phyloP scores from a whole-genome alignment of 2,329 filamentous ascomycete genomes.

The Colletotrichum sp. region DNA sequence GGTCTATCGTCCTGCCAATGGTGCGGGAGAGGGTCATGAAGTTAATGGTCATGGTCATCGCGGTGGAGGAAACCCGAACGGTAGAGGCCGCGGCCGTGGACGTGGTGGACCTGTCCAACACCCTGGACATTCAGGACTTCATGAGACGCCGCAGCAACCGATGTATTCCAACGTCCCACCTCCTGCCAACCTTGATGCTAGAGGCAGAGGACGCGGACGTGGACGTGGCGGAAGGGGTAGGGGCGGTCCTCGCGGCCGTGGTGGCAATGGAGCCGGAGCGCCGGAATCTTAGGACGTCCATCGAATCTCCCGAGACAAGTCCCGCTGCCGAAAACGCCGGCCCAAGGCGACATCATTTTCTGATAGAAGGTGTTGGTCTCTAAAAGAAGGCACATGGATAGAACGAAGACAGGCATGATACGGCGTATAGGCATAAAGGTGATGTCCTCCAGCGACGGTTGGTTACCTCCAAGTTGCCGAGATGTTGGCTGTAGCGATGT shows the following conservation, averaged over 20 bases:
- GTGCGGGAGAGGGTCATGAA: slow-evolving; percentile 30
- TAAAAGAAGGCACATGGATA: neutral
- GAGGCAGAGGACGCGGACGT: slow-evolving; percentile 44
- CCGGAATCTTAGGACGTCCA: neutral
- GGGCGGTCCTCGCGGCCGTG: slow-evolving; percentile 37
- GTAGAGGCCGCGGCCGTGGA: slow-evolving; percentile 18
- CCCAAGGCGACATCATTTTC: neutral
- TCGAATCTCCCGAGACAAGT: neutral
- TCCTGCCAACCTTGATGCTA: slow-evolving; percentile 59
- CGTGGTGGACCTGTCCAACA: slow-evolving; percentile 14
- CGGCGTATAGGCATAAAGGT: neutral
- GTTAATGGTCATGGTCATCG: slow-evolving; percentile 29
- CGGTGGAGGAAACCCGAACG: slow-evolving; percentile 24
- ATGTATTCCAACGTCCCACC: slow-evolving; percentile 65
- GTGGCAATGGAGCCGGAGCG: slow-evolving; percentile 23
- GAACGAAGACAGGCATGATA: neutral
- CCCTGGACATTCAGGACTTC: slow-evolving; percentile 9
- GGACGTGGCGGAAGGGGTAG: slow-evolving; percentile 31
- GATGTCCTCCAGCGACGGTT: neutral
- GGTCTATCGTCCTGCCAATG: slow-evolving; percentile 52
- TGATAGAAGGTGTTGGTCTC: slow-evolving; percentile 1
- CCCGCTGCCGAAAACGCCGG: neutral
- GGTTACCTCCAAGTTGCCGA: neutral
- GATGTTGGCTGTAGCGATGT: neutral
- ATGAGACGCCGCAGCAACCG: slow-evolving; percentile 22